Evolutionary conservation across 306 rosid species (phyloP), one percentile per base, ranked within the genome.

Genomic region (Erythrophleum fordii): DNA sequence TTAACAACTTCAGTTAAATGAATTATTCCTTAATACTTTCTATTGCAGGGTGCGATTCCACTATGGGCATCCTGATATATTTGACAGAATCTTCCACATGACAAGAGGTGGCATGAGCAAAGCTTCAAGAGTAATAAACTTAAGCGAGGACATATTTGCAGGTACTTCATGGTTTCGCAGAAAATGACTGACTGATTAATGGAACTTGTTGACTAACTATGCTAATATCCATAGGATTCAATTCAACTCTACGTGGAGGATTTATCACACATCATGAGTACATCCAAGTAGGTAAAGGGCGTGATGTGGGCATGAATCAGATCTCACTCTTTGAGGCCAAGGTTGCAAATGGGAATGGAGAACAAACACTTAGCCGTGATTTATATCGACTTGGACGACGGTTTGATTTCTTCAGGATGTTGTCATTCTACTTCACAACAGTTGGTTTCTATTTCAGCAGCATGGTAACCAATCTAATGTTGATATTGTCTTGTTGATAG

Each of bases 281-380:
- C 82, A 87, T 87, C 60, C 90, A 87, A 78, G 90, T 87, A 20
- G 90, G 90, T 75, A 87, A 87, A 83, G 90, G 90, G 65, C 82
- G 90, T 77, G 90, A 87, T 37, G 90, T 87, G 73, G 90, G 90
- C 79, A 83, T 87, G 72, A 87, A 87, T 69, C 90, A 87, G 80
- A 87, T 87, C 74, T 87, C 89, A 16, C 84, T 72, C 75, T 86
- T 86, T 77, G 89, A 86, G 76, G 89, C 89, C 34, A 86, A 86
- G 72, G 82, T 87, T 55, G 90, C 90, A 49, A 87, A 87, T 69
- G 90, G 90, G 25, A 87, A 87, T 78, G 90, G 90, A 58, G 90
- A 87, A 76, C 90, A 87, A 60, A 87, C 90, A 41, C 71, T 87
- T 8, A 87, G 90, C 73, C 83, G 90, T 42, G 90, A 87, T 42